phyloP scores from a whole-genome alignment of 768 basidiomycete genomes.

The Gelatoporia subvermispora region DNA sequence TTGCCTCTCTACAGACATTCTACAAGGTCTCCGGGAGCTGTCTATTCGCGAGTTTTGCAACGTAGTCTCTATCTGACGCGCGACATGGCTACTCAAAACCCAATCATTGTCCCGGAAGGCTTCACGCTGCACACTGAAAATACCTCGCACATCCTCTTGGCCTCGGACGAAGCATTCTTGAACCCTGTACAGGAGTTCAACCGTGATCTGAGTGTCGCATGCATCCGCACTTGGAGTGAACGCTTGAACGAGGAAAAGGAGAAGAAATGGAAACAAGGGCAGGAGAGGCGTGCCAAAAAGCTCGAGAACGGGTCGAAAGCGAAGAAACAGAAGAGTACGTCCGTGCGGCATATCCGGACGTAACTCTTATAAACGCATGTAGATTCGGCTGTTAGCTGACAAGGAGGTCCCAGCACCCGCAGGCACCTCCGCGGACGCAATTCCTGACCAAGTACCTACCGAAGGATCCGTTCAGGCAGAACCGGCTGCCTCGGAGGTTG shows the following conservation, averaged over 20 bases:
- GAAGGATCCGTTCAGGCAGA: neutral
- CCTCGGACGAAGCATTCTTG: slow-evolving; percentile 76
- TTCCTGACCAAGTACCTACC: neutral
- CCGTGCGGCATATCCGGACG: neutral
- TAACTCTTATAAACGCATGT: slow-evolving; percentile 4
- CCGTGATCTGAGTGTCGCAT: slow-evolving; percentile 87
- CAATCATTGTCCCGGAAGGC: slow-evolving; percentile 58
- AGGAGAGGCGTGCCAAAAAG: slow-evolving; percentile 43
- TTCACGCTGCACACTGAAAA: slow-evolving; percentile 80
- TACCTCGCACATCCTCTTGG: slow-evolving; percentile 73
- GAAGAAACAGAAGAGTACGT: slow-evolving; percentile 44
- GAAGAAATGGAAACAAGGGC: slow-evolving; percentile 49
- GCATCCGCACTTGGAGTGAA: slow-evolving; percentile 87
- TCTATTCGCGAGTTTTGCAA: no score
- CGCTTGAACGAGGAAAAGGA: slow-evolving; percentile 58
- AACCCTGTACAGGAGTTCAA: slow-evolving; percentile 99
- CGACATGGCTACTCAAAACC: slow-evolving; percentile 1
- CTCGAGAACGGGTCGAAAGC: slow-evolving; percentile 29
- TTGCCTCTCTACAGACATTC: no score
- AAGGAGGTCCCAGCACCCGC: neutral
- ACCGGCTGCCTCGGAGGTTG: neutral
- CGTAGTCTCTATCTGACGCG: no score
- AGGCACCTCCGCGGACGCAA: neutral
- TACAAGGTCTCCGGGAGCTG: no score
- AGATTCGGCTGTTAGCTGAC: neutral